phyloP scores from a whole-genome alignment of 2,329 filamentous ascomycete species.

The Penicillium sp. region DNA sequence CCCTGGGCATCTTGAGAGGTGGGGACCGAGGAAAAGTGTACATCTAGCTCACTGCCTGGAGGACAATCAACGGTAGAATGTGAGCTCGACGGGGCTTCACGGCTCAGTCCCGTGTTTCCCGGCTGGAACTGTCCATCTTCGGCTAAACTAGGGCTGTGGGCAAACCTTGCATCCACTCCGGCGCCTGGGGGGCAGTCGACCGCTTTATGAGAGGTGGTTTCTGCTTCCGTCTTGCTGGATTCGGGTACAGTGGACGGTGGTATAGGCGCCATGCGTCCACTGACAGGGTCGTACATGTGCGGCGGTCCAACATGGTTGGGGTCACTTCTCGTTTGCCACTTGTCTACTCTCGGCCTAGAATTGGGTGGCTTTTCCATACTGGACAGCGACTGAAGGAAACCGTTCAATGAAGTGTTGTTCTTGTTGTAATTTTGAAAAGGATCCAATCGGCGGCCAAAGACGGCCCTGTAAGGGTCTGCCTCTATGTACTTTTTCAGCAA shows the following conservation, averaged over 20 bases:
- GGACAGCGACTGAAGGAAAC: conserved; percentile 26
- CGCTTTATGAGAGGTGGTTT: neutral
- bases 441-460: conserved; percentile 33
- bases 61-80: conserved; percentile 4
- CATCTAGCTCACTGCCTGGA: conserved; percentile 8
- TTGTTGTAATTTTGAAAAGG: conserved; percentile 17
- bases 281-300: conserved; percentile 34
- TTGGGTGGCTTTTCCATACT: conserved; percentile 1
- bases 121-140: conserved; percentile 11
- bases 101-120: neutral
- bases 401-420: conserved; percentile 22
- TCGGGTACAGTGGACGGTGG: neutral
- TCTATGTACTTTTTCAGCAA: conserved; percentile 31
- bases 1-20: neutral
- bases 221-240: neutral
- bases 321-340: neutral
- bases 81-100: neutral
- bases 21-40: neutral
- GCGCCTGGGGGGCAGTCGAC: conserved; percentile 4
- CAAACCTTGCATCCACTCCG: conserved; percentile 11
- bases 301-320: conserved; percentile 17
- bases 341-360: conserved; percentile 5
- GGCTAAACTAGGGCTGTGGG: neutral
- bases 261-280: conserved; percentile 33
- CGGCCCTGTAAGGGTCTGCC: conserved; percentile 32